Base-by-base conservation (phyloP, 148 eudicot genomes). In the Camellia lanceoleosa region DNA sequence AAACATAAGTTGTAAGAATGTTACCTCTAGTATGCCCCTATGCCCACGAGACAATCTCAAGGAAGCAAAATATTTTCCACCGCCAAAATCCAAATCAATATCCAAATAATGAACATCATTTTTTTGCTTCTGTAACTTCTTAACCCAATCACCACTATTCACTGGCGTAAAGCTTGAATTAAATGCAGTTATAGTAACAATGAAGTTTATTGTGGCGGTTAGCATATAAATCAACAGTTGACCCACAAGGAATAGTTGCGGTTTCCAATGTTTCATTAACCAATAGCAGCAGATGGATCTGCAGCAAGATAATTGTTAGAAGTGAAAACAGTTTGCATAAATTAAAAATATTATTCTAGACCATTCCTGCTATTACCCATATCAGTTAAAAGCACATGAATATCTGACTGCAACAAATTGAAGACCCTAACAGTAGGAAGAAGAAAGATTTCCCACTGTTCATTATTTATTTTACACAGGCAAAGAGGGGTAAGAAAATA, bases 391-490 rank as follows among this genome's bases (percentile, higher is more conserved):
- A 85, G 88, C 78, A 97, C 97, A 81, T 87, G 89, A 74, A 97
- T 83, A 81, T 92, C 95, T 71, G 83, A 82, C 71, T 97, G 89
- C 87, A 97, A 87, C 77, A 97, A 84, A 82, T 97, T 97, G 56
- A 82, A 83, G 80, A 97, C 87, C 78, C 83, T 85, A 79, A 97
- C 83, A 76, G 99, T 92, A 80, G 99, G 99, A 86, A 97, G 94
- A 82, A 97, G 81, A 87, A 86, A 91, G 74, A 97, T 81, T 85
- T 97, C 98, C 23, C 23, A 23, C 23, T 23, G 23, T 23, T 23
- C 23, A 23, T 23, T 23, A 23, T 23, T 23, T 23, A 23, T 23
- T 23, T 23, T 23, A 23, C 23, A 23, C 23, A 23, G 23, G 23
- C 23, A 23, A 23, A 23, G 23, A 23, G 23, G 23, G 23, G 23